Conservation (phyloP, 1,284 basidiomycete species). For the Cutaneotrichosporon cyanovorans region DNA sequence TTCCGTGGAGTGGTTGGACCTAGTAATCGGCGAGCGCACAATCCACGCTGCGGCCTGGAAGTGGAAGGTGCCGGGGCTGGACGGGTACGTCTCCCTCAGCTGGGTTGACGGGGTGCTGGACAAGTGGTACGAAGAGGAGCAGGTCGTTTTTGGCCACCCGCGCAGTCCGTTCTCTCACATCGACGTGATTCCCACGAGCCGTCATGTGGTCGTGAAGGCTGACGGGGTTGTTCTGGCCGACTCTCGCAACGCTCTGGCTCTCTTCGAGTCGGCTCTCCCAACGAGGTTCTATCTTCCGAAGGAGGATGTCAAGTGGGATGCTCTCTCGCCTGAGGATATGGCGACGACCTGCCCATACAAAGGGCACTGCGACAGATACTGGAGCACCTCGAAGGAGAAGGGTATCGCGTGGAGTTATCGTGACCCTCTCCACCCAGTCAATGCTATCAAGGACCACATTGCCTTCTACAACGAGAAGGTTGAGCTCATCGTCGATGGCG, state of each 20-base stretch:
- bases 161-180: background rate
- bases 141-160: slow-evolving; percentile 1
- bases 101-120: background rate
- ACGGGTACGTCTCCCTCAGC: background rate
- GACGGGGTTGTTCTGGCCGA: slow-evolving; percentile 1
- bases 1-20: slow-evolving; percentile 1
- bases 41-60: slow-evolving; percentile 4
- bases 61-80: background rate
- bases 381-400: background rate
- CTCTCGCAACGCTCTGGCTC: background rate
- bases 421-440: background rate
- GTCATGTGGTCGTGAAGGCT: background rate
- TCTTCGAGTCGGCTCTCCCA: slow-evolving; percentile 7
- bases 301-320: slow-evolving; percentile 1
- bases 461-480: slow-evolving; percentile 9
- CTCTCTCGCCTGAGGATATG: background rate
- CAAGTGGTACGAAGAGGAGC: slow-evolving; percentile 7
- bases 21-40: background rate
- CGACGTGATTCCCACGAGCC: background rate
- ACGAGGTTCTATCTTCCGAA: slow-evolving; percentile 8
- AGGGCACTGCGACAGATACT: slow-evolving; percentile 7
- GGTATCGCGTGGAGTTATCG: slow-evolving; percentile 8
- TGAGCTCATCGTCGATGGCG: slow-evolving; percentile 5
- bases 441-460: slow-evolving; percentile 2
- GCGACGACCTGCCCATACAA: slow-evolving; percentile 11